Base-by-base conservation (phyloP, 2,329 filamentous ascomycete genomes). In the Exophiala phaeomuriformis region DNA sequence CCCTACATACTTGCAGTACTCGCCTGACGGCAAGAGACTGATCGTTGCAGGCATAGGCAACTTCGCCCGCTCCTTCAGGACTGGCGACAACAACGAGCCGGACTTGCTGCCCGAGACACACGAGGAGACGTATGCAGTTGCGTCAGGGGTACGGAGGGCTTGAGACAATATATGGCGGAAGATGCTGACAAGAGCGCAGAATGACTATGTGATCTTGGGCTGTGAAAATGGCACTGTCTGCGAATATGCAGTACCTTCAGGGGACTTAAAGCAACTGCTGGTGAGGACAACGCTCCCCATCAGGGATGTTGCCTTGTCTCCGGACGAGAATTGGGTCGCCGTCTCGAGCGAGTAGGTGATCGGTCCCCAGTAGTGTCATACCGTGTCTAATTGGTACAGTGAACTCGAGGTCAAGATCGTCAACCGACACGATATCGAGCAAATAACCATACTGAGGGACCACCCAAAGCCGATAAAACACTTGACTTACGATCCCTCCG, bases 191-290 rank as follows among this genome's bases (percentile, higher is more conserved):
- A 6, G 29, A 36, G 39, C 59, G 2, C 84, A 57, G 81, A 82
- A 91, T 66, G 82, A 86, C 56, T 90, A 87, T 69, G 95, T 96
- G 67, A 82, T 97, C 42, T 83, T 89, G 57, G 93, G 90, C 30
- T 88, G 88, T 19, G 91, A 98, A 69, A 90, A 97, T 72, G 93
- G 94, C 65, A 93, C 86, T n/a, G 89, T 98, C 64, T 95, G 86
- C 75, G 82, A 90, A 64, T 98, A 94, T 74, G 87, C 86, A n/a
- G 78, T 96, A 47, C 77, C 81, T 52, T 82, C 81, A 2, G 72
- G 72, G 9, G 65, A 68, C 53, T 88, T 94, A 71, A 88, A 95
- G 58, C 84, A 85, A 55, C 86, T 94, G 61, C 79, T 98, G 47
- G 79, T 90, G 29, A 84, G 93, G 60, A 88, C 85, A 53, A 84